Evolutionary conservation across 768 basidiomycete genomes (phyloP).

Genomic region (Termitomyces sp.): DNA sequence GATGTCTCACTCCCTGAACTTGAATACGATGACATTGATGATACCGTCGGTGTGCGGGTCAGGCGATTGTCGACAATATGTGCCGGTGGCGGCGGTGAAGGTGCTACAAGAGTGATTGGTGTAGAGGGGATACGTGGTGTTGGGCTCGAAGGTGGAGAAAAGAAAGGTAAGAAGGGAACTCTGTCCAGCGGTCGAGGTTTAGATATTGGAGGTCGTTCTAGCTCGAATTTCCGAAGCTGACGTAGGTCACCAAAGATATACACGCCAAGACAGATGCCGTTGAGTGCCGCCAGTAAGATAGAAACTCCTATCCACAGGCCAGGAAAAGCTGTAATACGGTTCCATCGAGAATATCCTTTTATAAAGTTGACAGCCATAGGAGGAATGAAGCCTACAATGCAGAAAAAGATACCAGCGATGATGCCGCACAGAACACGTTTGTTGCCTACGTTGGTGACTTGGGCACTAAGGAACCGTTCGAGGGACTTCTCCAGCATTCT

Average conservation of each 20-base stretch:
- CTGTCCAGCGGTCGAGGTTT: slow-evolving; percentile 34
- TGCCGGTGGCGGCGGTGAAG: slow-evolving; percentile 24
- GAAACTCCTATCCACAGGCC: slow-evolving; percentile 69
- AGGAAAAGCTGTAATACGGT: slow-evolving; percentile 55
- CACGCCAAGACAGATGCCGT: slow-evolving; percentile 74
- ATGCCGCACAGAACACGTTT: slow-evolving; percentile 67
- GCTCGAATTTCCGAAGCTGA: slow-evolving; percentile 74
- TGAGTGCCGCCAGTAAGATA: slow-evolving; percentile 54
- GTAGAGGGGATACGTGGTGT: slow-evolving; percentile 12
- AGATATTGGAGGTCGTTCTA: slow-evolving; percentile 64
- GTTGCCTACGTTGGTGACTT: slow-evolving; percentile 69
- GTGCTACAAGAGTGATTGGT: slow-evolving; percentile 17
- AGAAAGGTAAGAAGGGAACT: slow-evolving; percentile 19
- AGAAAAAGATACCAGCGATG: slow-evolving; percentile 50
- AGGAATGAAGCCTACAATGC: slow-evolving; percentile 40
- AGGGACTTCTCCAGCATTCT: slow-evolving; percentile 61
- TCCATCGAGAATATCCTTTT: slow-evolving; percentile 44
- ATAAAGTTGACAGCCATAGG: slow-evolving; percentile 46
- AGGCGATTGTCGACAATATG: slow-evolving; percentile 18
- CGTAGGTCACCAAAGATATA: slow-evolving; percentile 78
- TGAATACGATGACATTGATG: slow-evolving; percentile 17
- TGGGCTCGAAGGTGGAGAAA: slow-evolving; percentile 13
- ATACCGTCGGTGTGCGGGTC: slow-evolving; percentile 16
- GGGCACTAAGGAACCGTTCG: slow-evolving; percentile 60
- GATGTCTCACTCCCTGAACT: slow-evolving; percentile 18